A percentile compares a stretch with the other conserved stretches of the same genome.
Conservation (phyloP, 345 rosid genomes). For the Lagerstroemia speciosa region DNA sequence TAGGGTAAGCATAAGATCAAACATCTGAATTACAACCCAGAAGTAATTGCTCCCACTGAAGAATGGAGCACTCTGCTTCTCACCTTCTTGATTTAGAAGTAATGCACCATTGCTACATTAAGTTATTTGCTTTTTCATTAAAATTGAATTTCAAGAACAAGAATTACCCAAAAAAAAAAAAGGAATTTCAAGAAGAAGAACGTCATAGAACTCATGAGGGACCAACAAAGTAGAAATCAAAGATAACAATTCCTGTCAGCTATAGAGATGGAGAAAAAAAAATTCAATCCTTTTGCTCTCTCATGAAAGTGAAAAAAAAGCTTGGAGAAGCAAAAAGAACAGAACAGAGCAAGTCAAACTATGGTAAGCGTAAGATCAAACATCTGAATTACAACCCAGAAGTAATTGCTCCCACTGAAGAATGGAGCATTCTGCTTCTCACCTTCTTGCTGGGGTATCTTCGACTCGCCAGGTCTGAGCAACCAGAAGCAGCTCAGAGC, state of each 20-base stretch:
- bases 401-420: too few relatives aligned
- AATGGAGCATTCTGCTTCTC: neutral
- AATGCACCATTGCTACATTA: too few relatives aligned
- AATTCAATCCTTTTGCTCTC: neutral
- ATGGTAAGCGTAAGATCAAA: neutral
- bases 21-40: neutral
- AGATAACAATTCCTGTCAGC: too few relatives aligned
- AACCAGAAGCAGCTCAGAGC: constrained; percentile 12
- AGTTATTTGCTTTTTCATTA: too few relatives aligned
- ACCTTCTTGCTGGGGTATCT: constrained; percentile 38
- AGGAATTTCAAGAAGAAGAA: too few relatives aligned
- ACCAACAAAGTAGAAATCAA: too few relatives aligned
- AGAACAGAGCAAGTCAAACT: neutral
- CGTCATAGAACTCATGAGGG: too few relatives aligned
- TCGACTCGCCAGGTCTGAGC: constrained; percentile 16
- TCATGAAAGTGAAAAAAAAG: neutral
- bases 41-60: too few relatives aligned
- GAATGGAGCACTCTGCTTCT: too few relatives aligned
- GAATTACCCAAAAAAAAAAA: too few relatives aligned
- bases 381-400: neutral
- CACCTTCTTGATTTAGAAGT: constrained; percentile 30
- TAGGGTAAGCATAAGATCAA: neutral
- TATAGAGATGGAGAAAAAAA: neutral
- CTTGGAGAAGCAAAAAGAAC: neutral
- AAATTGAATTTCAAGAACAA: too few relatives aligned